phyloP scores from a whole-genome alignment of 345 rosid species.

The Dovyalis caffra region DNA sequence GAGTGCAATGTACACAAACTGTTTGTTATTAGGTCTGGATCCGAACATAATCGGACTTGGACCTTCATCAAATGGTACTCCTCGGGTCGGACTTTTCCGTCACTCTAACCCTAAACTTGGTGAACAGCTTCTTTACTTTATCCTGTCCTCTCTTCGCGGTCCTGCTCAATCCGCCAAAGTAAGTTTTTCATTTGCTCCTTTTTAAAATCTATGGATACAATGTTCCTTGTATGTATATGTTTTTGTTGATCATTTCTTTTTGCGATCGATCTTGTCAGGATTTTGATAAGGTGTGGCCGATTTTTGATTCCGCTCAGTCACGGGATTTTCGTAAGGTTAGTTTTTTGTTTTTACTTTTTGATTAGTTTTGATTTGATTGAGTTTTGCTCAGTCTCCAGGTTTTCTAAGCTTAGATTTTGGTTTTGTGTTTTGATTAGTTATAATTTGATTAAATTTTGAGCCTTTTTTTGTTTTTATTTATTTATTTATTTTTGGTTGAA shows the following conservation, averaged over 20 bases:
- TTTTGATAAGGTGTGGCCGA: slow-evolving; percentile 99
- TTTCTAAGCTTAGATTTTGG: neutral
- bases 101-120: slow-evolving; percentile 99
- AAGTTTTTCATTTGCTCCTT: neutral
- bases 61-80: slow-evolving; percentile 68
- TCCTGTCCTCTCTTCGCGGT: slow-evolving; percentile 97
- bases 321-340: slow-evolving; percentile 94
- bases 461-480: neutral
- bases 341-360: neutral
- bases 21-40: slow-evolving; percentile 92
- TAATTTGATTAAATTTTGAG: too few species aligned
- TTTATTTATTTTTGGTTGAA: neutral
- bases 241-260: slow-evolving; percentile 9
- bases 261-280: slow-evolving; percentile 63
- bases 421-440: neutral
- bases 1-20: slow-evolving; percentile 99
- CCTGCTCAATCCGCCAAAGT: slow-evolving; percentile 95
- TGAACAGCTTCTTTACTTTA: slow-evolving; percentile 97
- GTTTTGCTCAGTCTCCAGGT: neutral
- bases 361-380: slow-evolving; percentile 5
- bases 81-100: slow-evolving; percentile 92
- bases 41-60: slow-evolving; percentile 86
- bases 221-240: neutral
- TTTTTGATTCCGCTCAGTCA: slow-evolving; percentile 98
- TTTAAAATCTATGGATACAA: too few species aligned